Evolutionary conservation across 768 basidiomycete genomes (phyloP), one percentile per base, ranked within the genome.

Genomic region (Mycena vulgaris): DNA sequence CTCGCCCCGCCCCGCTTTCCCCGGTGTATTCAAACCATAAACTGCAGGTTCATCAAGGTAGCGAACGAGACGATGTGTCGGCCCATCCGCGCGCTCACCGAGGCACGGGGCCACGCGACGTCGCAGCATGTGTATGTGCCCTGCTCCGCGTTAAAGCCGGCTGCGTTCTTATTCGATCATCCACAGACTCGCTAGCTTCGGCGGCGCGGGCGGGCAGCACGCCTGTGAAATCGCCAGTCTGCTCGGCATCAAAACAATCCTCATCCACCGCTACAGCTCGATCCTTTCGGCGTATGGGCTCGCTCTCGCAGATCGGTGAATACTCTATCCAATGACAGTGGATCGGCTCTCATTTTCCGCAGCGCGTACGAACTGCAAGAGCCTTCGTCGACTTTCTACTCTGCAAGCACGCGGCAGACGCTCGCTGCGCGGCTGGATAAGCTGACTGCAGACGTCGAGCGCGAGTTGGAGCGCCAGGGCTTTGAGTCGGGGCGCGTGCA

Each of bases 1-100:
- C 79, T 33, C 19, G 21, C 47, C 40, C 17, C n/a, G 25, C 11
- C 49, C 5, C 37, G 11, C 66, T 45, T 23, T 63, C 23, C 9
- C 16, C 21, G 7, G 27, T 35, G 14, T 14, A 40, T 62, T 68
- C 28, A 21, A 48, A 6, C n/a, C 28, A 1, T 2, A 33, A 13
- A 19, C 28, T 33, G 7, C 56, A 95, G 96, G 6, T 98, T 96
- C 80, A 93, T 98, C 82, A 95, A 96, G 76, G 96, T 97, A 13
- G 96, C 96, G 11, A 98, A 98, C 74, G 97, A 98, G 83, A 96
- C 95, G 0, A 98, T 98, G 96, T 93, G 92, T 72, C 84, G 97
- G 53, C 97, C 97, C 10, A 97, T 98, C 65, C 90, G 97, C 3
- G 91, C 95, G 2, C 80, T 97, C 72, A 98, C 96, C 0, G 96